A percentile compares a stretch with the other conserved stretches of the same genome.
Conservation (phyloP, 768 basidiomycete species). For the Melanogaster broomeanus region DNA sequence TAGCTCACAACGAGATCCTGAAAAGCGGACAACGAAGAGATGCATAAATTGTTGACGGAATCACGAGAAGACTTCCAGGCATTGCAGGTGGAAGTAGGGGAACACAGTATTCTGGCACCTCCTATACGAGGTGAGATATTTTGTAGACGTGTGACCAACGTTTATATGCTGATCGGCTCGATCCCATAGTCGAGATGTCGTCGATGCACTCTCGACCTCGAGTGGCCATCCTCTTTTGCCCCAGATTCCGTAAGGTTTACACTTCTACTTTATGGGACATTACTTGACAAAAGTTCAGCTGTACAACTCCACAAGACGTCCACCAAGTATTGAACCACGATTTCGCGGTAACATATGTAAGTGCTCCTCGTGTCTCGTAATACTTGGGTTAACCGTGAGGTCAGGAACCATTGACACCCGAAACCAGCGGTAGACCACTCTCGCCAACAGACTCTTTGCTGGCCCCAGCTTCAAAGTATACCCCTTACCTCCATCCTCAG, state of each 20-base stretch:
- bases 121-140: constrained; percentile 43
- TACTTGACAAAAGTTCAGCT: constrained; percentile 26
- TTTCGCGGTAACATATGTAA: constrained; percentile 34
- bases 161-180: constrained; percentile 4
- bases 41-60: constrained; percentile 72
- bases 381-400: constrained; percentile 7
- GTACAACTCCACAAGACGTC: constrained; percentile 30
- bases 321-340: constrained; percentile 37
- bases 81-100: constrained; percentile 75
- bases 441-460: constrained; percentile 41
- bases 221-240: constrained; percentile 44
- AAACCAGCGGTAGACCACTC: constrained; percentile 42
- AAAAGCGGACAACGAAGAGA: constrained; percentile 81
- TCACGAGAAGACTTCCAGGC: constrained; percentile 75
- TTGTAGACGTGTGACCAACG: background rate
- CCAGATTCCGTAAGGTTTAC: constrained; percentile 46
- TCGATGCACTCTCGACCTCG: constrained; percentile 43
- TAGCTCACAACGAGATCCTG: constrained; percentile 80
- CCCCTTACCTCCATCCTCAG: constrained; percentile 23
- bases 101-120: constrained; percentile 55
- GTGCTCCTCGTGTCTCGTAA: constrained; percentile 12
- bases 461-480: constrained; percentile 26
- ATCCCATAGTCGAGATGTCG: constrained; percentile 33
- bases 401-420: constrained; percentile 49
- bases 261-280: constrained; percentile 28